A percentile compares a stretch with the other conserved stretches of the same genome.
These are phyloP conservation scores for Zasmidium citrigriseum DNA, from an alignment of 2,329 filamentous ascomycete genomes.

Conservation along the genomic window DNA sequence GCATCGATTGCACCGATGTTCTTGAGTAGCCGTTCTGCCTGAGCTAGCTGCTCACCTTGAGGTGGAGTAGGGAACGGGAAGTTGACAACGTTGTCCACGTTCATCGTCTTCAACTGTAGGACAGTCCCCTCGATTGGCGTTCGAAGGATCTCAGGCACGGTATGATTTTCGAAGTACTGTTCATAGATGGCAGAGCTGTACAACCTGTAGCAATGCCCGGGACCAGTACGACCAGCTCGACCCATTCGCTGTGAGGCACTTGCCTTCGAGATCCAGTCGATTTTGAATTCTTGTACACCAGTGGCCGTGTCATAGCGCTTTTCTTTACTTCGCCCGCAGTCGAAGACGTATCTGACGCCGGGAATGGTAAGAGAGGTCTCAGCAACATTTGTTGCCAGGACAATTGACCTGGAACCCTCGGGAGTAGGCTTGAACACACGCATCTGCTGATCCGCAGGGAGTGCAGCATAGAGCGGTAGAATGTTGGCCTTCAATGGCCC, in stretches of 20 bases:
- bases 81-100: slow-evolving; percentile 82
- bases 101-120: slow-evolving; percentile 92
- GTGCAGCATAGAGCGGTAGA: slow-evolving; percentile 88
- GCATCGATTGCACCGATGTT: slow-evolving; percentile 79
- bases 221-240: slow-evolving; percentile 91
- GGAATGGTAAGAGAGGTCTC: slow-evolving; percentile 97
- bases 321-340: slow-evolving; percentile 90
- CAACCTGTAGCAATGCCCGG: slow-evolving; percentile 91
- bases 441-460: slow-evolving; percentile 88
- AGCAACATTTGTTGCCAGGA: slow-evolving; percentile 93
- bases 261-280: slow-evolving; percentile 97
- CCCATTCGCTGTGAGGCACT: slow-evolving; percentile 89
- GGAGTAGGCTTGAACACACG: slow-evolving; percentile 82
- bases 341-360: slow-evolving; percentile 92
- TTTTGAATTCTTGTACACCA: slow-evolving; percentile 91
- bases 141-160: slow-evolving; percentile 82
- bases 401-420: slow-evolving; percentile 78
- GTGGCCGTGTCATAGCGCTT: slow-evolving; percentile 83
- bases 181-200: slow-evolving; percentile 96
- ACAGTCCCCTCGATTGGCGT: slow-evolving; percentile 91
- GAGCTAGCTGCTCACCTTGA: slow-evolving; percentile 70
- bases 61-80: slow-evolving; percentile 96
- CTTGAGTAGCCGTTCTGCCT: slow-evolving; percentile 81
- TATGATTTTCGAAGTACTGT: slow-evolving; percentile 81
- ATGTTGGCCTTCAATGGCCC: slow-evolving; percentile 74